Conservation (phyloP, 371 early-diverging fungal genomes). For the Apophysomyces sp. region DNA sequence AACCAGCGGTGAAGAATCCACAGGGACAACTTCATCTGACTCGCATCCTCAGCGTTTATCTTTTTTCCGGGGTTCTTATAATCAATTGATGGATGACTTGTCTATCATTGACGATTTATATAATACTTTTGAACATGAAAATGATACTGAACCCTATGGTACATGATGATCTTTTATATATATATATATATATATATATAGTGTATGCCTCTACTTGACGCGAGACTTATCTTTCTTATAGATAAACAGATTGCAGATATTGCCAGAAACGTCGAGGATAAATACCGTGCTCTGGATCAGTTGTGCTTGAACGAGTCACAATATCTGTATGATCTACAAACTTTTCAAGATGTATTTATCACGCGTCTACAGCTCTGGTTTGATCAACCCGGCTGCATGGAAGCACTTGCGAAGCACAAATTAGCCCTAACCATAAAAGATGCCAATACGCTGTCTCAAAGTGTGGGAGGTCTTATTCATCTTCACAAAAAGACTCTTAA, state of each 20-base stretch:
- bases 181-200: too few species aligned
- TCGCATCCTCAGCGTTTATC: not conserved
- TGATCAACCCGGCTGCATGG: slow-evolving; percentile 7
- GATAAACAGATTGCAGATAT: slow-evolving; percentile 5
- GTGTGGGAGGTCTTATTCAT: not conserved
- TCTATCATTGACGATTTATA: slow-evolving; percentile 37
- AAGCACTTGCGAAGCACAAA: slow-evolving; percentile 1
- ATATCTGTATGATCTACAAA: slow-evolving; percentile 13
- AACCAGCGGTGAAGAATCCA: not conserved
- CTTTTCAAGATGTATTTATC: slow-evolving; percentile 17
- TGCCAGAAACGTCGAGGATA: slow-evolving; percentile 1
- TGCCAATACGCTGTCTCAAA: slow-evolving; percentile 3
- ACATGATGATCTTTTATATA: not conserved
- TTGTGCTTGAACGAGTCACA: not conserved
- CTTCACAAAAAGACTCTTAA: slow-evolving; percentile 5
- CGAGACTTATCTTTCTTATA: not conserved
- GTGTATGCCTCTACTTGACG: too few species aligned
- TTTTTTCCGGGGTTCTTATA: not conserved
- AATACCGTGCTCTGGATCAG: not conserved
- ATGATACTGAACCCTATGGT: slow-evolving; percentile 25
- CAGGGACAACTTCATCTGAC: not conserved
- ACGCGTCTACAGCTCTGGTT: slow-evolving; percentile 15
- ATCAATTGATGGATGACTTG: slow-evolving; percentile 28
- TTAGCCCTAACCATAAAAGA: not conserved
- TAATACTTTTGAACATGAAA: slow-evolving; percentile 16